Conservation (phyloP, 306 rosid genomes). For the Vigna unguiculata region DNA sequence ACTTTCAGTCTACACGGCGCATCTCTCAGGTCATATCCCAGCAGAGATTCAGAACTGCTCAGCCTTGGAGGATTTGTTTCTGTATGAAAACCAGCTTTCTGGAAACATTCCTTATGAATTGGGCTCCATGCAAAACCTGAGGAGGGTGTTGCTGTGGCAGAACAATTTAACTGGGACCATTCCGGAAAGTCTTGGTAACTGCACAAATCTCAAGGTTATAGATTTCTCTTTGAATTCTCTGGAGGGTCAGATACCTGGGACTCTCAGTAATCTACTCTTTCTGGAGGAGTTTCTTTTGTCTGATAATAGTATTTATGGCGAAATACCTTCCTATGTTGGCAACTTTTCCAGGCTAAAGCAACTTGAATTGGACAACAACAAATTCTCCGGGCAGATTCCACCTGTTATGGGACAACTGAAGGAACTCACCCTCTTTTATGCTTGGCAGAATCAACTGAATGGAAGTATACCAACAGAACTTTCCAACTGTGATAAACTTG, state of each 20-base stretch:
- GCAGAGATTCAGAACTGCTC: slow-evolving; percentile 80
- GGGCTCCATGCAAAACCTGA: slow-evolving; percentile 69
- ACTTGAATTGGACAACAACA: slow-evolving; percentile 92
- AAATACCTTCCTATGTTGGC: slow-evolving; percentile 76
- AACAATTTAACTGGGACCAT: slow-evolving; percentile 75
- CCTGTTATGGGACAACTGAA: slow-evolving; percentile 70
- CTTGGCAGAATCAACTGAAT: slow-evolving; percentile 86
- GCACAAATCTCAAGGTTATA: slow-evolving; percentile 65
- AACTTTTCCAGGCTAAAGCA: slow-evolving; percentile 77
- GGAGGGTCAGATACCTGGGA: slow-evolving; percentile 68
- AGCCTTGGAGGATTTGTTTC: slow-evolving; percentile 76
- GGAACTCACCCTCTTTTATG: slow-evolving; percentile 82
- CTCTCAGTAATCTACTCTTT: slow-evolving; percentile 59
- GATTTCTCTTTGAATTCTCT: slow-evolving; percentile 89
- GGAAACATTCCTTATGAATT: slow-evolving; percentile 76
- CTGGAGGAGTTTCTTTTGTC: slow-evolving; percentile 86
- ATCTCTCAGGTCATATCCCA: slow-evolving; percentile 82
- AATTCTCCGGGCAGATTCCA: slow-evolving; percentile 81
- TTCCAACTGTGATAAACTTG: slow-evolving; percentile 80
- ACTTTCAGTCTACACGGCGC: slow-evolving; percentile 82
- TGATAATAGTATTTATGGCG: slow-evolving; percentile 71
- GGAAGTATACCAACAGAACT: slow-evolving; percentile 85
- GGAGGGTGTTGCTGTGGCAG: slow-evolving; percentile 79
- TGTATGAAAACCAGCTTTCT: slow-evolving; percentile 82
- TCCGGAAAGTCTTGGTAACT: slow-evolving; percentile 77